Evolutionary conservation across 352 stramenopile species (phyloP).

Genomic region (Thalassiosira exigua): DNA sequence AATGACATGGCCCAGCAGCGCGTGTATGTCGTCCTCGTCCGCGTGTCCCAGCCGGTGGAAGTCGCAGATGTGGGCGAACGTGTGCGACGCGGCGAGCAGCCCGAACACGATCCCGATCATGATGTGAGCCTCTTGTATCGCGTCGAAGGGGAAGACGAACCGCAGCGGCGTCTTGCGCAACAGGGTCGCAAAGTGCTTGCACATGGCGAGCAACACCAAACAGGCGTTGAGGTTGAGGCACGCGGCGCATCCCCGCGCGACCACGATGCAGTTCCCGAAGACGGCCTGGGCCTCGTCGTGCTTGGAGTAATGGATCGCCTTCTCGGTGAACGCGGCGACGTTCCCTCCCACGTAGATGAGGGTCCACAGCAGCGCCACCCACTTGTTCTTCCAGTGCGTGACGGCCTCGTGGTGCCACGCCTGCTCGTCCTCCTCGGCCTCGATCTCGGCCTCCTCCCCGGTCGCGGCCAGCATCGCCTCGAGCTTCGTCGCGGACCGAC

Average conservation of each 20-base stretch:
- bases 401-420: neutral
- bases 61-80: constrained; percentile 49
- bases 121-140: constrained; percentile 26
- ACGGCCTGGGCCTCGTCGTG: constrained; percentile 23
- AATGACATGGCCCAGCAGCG: constrained; percentile 24
- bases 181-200: constrained; percentile 19
- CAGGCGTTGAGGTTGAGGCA: constrained; percentile 39
- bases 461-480: neutral
- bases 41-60: constrained; percentile 27
- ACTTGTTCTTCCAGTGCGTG: constrained; percentile 23
- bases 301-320: constrained; percentile 17
- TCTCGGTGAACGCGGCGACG: constrained; percentile 16
- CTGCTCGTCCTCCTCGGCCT: constrained; percentile 16
- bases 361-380: constrained; percentile 9
- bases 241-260: constrained; percentile 37
- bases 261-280: constrained; percentile 49
- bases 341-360: constrained; percentile 25
- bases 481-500: neutral
- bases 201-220: constrained; percentile 19
- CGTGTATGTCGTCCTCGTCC: constrained; percentile 27
- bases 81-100: constrained; percentile 28
- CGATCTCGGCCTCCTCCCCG: neutral
- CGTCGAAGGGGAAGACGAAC: constrained; percentile 41
- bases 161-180: constrained; percentile 8
- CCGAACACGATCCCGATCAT: constrained; percentile 28